These are phyloP conservation scores for Globisporangium camurandrum DNA, from an alignment of 352 stramenopile species.

Conservation along the genomic window DNA sequence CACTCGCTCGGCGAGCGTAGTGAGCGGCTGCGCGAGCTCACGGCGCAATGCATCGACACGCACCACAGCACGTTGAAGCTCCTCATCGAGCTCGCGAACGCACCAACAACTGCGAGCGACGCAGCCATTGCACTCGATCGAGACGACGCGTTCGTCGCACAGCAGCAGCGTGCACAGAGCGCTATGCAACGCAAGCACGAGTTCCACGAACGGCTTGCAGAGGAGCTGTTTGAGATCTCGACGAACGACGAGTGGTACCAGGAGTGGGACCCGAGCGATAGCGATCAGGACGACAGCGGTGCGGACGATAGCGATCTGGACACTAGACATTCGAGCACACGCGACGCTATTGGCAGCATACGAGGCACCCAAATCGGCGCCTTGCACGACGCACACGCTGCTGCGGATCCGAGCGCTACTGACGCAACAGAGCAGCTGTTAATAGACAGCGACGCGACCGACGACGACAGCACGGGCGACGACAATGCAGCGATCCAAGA, in stretches of 20 bases:
- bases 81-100: conserved; percentile 46
- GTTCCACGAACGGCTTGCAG: conserved; percentile 28
- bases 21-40: conserved; percentile 23
- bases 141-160: conserved; percentile 6
- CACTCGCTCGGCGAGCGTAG: conserved; percentile 44
- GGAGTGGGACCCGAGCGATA: conserved; percentile 44
- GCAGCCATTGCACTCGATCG: conserved; percentile 23
- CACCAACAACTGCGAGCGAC: conserved; percentile 33
- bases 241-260: conserved; percentile 66
- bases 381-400: conserved; percentile 1
- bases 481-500: not conserved
- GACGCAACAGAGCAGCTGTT: not conserved
- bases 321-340: not conserved
- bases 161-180: conserved; percentile 15
- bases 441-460: too few species aligned
- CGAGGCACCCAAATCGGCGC: not conserved
- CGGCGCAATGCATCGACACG: conserved; percentile 12
- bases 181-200: conserved; percentile 12
- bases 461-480: conserved; percentile 1
- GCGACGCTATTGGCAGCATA: not conserved
- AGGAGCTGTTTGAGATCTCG: conserved; percentile 54
- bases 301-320: conserved; percentile 6
- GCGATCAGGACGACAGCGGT: not conserved
- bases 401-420: not conserved
- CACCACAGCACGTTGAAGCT: conserved; percentile 50